phyloP scores from a whole-genome alignment of 352 stramenopile species.

The Paralagenidium karlingii region DNA sequence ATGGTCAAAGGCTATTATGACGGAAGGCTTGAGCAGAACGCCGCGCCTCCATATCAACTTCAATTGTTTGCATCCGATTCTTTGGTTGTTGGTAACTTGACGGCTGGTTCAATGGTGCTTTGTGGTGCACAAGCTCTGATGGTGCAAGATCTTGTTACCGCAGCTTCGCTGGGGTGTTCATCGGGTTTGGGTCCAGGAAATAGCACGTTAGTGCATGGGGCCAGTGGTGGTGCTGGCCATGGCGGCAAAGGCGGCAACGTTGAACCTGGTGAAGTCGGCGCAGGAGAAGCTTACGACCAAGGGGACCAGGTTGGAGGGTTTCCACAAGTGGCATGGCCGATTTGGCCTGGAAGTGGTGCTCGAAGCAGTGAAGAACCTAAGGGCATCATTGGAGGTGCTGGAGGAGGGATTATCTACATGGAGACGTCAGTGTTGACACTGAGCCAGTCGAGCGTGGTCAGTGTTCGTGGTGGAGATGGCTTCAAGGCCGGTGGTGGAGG shows the following conservation, averaged over 20 bases:
- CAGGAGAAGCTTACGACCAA: slow-evolving; percentile 27
- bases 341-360: slow-evolving; percentile 55
- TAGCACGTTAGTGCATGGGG: slow-evolving; percentile 25
- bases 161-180: slow-evolving; percentile 25
- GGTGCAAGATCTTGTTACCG: slow-evolving; percentile 22
- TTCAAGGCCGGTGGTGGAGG: slow-evolving; percentile 56
- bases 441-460: slow-evolving; percentile 21
- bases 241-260: slow-evolving; percentile 46
- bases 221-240: slow-evolving; percentile 56
- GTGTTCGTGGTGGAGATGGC: slow-evolving; percentile 32
- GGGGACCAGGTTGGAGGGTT: slow-evolving; percentile 12
- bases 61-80: slow-evolving; percentile 26
- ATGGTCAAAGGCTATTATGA: slow-evolving; percentile 2
- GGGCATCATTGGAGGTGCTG: slow-evolving; percentile 41
- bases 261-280: slow-evolving; percentile 32
- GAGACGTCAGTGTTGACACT: slow-evolving; percentile 32
- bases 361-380: slow-evolving; percentile 24
- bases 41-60: slow-evolving; percentile 26
- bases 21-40: too few relatives aligned
- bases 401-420: slow-evolving; percentile 64
- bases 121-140: slow-evolving; percentile 27
- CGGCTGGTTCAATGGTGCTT: slow-evolving; percentile 40
- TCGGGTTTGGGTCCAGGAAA: slow-evolving; percentile 38
- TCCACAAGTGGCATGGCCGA: slow-evolving; percentile 20
- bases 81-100: slow-evolving; percentile 28